phyloP scores from a whole-genome alignment of 495 filamentous ascomycete genomes.

The Neurospora sp. region DNA sequence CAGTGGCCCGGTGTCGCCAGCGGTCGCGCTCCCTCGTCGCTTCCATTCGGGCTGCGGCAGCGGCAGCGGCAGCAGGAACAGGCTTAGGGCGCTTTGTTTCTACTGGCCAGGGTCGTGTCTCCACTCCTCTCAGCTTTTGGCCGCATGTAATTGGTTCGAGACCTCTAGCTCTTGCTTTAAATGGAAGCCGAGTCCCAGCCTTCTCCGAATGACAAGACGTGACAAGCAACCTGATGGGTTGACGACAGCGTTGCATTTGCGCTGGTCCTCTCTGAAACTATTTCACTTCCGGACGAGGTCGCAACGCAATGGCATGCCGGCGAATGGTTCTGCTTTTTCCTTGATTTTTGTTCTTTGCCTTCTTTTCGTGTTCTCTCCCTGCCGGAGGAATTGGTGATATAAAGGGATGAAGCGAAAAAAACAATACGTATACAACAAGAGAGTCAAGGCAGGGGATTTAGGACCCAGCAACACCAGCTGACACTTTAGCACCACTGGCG shows the following conservation, averaged over 20 bases:
- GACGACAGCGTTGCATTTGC: background rate
- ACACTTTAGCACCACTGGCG: background rate
- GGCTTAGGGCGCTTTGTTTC: background rate
- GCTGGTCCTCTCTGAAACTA: background rate
- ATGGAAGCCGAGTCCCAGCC: constrained; percentile 15
- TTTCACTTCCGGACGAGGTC: background rate
- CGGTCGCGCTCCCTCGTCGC: background rate
- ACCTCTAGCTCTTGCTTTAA: constrained; percentile 6
- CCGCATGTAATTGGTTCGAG: constrained; percentile 5
- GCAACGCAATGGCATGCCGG: background rate
- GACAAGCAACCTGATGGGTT: background rate
- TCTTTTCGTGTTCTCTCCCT: background rate
- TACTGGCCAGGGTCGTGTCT: background rate
- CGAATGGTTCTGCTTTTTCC: background rate
- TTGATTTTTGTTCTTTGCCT: background rate
- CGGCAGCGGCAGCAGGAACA: background rate
- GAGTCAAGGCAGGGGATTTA: background rate
- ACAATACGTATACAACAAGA: background rate
- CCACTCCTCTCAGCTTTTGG: background rate
- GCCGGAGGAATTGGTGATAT: background rate
- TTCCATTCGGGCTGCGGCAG: background rate
- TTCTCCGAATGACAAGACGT: constrained; percentile 16
- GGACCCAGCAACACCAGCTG: background rate
- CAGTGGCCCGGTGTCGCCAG: background rate
- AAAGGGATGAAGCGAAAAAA: background rate